Base-by-base conservation (phyloP, 208 protist genomes). In the Novymonas esmeraldas region DNA sequence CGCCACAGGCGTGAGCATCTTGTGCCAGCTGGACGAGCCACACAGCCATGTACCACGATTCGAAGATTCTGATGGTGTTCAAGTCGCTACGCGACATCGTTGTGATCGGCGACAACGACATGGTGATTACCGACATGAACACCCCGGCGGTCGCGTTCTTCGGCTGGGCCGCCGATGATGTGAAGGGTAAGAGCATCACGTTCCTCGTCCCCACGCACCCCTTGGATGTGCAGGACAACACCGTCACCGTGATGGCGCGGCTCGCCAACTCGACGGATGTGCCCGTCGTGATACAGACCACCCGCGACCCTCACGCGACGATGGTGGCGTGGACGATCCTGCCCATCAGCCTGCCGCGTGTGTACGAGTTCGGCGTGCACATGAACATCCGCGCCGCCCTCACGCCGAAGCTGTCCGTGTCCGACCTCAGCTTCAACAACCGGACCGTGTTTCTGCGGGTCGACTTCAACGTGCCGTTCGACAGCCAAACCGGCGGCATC, bases 381-480 rank as follows among this genome's bases (percentile, higher is more conserved):
- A 92, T 94, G 81, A 96, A 93, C 82, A 85, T 94, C 48, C 78
- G 79, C 16, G 88, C 87, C 22, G 90, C 90, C 11, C 76, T 97
- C 26, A 85, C 88, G 0, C 90, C 90, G 28, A 96, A 98, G 78
- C 79, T 96, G 18, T 95, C 81, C 28, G 81, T 98, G 24, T 87
- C 92, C 51, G 93, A 97, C 46, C 65, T 97, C 31, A 76, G 93
- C 68, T 94, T 97, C 39, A 71, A 61, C 20, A 95, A 85, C 22
- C 98, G 98, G 63, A 87, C 94, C 54, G 98, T 98, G 20, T 93
- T 99, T 57, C 34, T 94, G 39, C 95, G 98, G 49, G 98, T 99
- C 16, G 99, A 99, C 69, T 99, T 99, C 71, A 99, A 99, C 84
- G 98, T 99, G 16, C 99, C 99, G 3, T 88, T 99, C 33, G 89